Evolutionary conservation across 805 yeast genomes (phyloP), one percentile per base, ranked within the genome.

Genomic region (Limtongozyma cylindracea): DNA sequence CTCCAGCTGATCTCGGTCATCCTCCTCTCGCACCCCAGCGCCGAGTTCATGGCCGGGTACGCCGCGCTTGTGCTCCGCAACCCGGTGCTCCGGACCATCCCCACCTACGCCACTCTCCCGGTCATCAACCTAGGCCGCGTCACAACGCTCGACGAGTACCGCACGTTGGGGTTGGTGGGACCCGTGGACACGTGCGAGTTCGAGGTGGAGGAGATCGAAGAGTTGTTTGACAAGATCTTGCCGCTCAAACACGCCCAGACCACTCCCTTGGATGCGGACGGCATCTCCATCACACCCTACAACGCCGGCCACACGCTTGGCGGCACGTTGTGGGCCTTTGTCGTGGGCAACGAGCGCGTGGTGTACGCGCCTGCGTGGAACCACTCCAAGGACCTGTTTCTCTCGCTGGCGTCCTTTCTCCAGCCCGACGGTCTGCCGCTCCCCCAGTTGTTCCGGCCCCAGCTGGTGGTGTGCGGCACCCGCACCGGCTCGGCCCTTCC

Each of bases 261-360:
- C 2, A 51, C 70, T 9, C 56, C 56, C 19, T 45, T 76, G 22
- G 47, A 64, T 26, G 78, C 70, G 6, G 66, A 62, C 26, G 76
- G 69, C 16, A 40, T 69, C 17, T 51, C 61, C 3, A 47, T 84
- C 12, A 68, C 91, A 0, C 91, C 95, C 1, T 66, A 68, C 32
- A 80, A 74, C 39, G 69, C 95, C 1, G 99, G 99, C 3, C 93
- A 77, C 37, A 56, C 91, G 0, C 53, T 88, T 14, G 99, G 99
- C 28, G 96, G 98, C 9, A 65, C 91, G 1, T 63, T 82, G 20
- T 82, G 95, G 95, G 49, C 69, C 17, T 41, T 84, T 8, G 56
- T 60, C 20, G 67, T 68, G 25, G 66, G 71, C 28, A 60, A 68
- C 10, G 95, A 84, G 31, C 70, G 70, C 29, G 48, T 82, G n/a